phyloP scores from a whole-genome alignment of 139 green algal species.

The Chlamydomonas asymmetrica region DNA sequence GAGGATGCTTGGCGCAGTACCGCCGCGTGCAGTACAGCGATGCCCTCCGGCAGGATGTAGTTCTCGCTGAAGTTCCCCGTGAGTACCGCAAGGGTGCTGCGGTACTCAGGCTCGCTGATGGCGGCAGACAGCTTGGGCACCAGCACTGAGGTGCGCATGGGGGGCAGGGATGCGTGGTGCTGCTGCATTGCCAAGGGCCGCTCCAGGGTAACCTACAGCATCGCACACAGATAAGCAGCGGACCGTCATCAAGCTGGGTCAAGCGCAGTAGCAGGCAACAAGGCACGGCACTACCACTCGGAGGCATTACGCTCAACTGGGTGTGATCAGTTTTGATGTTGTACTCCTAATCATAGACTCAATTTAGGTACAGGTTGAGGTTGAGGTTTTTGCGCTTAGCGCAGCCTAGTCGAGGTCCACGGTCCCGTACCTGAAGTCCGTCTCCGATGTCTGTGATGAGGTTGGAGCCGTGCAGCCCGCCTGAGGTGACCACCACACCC shows the following conservation, averaged over 20 bases:
- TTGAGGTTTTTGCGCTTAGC: too few relatives aligned
- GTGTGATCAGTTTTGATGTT: too few relatives aligned
- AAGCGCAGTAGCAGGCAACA: too few relatives aligned
- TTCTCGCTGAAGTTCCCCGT: slow-evolving; percentile 64
- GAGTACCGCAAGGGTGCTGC: slow-evolving; percentile 64
- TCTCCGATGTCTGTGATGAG: slow-evolving; percentile 66
- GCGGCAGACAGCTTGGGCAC: slow-evolving; percentile 59
- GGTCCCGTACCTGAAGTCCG: too few relatives aligned
- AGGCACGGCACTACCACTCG: too few relatives aligned
- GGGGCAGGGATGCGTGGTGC: slow-evolving; percentile 6
- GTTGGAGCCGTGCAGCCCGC: slow-evolving; percentile 50
- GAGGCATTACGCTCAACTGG: too few relatives aligned
- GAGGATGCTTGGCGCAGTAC: background rate
- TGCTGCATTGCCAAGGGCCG: slow-evolving; percentile 43
- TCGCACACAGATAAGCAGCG: too few relatives aligned
- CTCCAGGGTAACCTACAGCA: slow-evolving; percentile 41
- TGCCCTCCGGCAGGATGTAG: background rate
- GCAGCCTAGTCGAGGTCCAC: too few relatives aligned
- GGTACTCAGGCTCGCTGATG: slow-evolving; percentile 76
- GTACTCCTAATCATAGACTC: too few relatives aligned
- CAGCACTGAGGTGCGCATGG: slow-evolving; percentile 47
- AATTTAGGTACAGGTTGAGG: too few relatives aligned
- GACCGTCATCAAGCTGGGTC: too few relatives aligned
- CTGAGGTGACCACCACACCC: slow-evolving; percentile 35
- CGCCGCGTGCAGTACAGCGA: background rate